A percentile compares a stretch with the other conserved stretches of the same genome.
Evolutionary conservation across 2,329 filamentous ascomycete species (phyloP).

Genomic region (Balansia obtecta): DNA sequence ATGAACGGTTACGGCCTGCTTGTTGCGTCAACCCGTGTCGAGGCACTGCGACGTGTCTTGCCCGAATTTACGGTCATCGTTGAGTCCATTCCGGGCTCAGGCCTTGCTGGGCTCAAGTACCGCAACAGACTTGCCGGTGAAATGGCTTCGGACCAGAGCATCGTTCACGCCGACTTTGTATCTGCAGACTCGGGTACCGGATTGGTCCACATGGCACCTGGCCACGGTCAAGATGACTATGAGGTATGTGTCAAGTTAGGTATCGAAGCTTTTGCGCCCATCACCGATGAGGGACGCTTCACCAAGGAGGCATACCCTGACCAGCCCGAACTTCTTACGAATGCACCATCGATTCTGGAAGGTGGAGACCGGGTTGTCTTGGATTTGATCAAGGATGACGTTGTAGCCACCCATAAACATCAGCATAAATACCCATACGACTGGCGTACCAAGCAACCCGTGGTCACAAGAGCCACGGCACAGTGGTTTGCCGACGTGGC

Average conservation of each 20-base stretch:
- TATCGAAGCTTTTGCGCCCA: slow-evolving; percentile 67
- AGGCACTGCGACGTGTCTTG: slow-evolving; percentile 38
- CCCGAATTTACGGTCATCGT: slow-evolving; percentile 42
- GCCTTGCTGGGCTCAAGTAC: slow-evolving; percentile 56
- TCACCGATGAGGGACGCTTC: slow-evolving; percentile 71
- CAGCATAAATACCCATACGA: slow-evolving; percentile 95
- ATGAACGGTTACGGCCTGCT: slow-evolving; percentile 48
- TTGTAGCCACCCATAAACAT: slow-evolving; percentile 60
- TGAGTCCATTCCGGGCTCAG: slow-evolving; percentile 47
- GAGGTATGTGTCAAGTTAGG: slow-evolving; percentile 59
- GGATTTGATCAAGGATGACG: slow-evolving; percentile 48
- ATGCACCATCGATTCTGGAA: slow-evolving; percentile 57
- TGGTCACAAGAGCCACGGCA: slow-evolving; percentile 83
- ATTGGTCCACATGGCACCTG: slow-evolving; percentile 87
- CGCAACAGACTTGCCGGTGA: slow-evolving; percentile 54
- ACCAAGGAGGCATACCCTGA: slow-evolving; percentile 67
- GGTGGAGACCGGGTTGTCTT: slow-evolving; percentile 60
- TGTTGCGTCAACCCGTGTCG: slow-evolving; percentile 58
- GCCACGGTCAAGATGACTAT: slow-evolving; percentile 96
- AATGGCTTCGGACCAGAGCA: slow-evolving; percentile 44
- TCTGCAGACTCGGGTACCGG: slow-evolving; percentile 84
- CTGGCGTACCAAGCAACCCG: slow-evolving; percentile 88
- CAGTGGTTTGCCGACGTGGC: slow-evolving; percentile 97
- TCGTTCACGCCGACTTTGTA: slow-evolving; percentile 82
- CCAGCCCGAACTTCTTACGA: slow-evolving; percentile 49